Conservation (phyloP, 345 rosid species). For the Camelina sativa region DNA sequence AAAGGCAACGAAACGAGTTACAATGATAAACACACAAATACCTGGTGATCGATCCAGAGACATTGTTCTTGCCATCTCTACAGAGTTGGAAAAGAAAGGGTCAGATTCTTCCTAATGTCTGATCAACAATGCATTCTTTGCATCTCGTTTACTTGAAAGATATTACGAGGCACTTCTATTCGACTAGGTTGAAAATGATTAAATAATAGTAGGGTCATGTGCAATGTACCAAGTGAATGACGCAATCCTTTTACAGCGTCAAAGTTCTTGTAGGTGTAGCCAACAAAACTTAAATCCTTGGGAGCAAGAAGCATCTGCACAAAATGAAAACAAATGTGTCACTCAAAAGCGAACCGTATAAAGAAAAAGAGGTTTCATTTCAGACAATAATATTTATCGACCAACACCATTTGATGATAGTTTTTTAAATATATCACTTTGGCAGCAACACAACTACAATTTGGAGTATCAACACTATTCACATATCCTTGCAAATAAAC, state of each 20-base stretch:
- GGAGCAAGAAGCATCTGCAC: constrained; percentile 79
- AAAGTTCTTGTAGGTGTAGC: constrained; percentile 95
- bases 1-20: not conserved
- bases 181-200: constrained; percentile 26
- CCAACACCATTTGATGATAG: constrained; percentile 18
- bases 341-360: constrained; percentile 12
- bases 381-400: not conserved
- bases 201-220: constrained; percentile 8
- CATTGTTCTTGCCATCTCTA: constrained; percentile 48
- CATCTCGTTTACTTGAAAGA: constrained; percentile 14
- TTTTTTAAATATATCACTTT: constrained; percentile 18
- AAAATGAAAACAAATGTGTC: constrained; percentile 27
- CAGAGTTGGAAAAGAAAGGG: constrained; percentile 31
- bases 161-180: too few relatives aligned
- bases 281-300: constrained; percentile 93
- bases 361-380: not conserved
- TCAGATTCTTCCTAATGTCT: constrained; percentile 34
- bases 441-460: constrained; percentile 4
- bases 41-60: constrained; percentile 47
- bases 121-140: constrained; percentile 1
- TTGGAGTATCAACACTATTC: constrained; percentile 9
- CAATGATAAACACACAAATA: not conserved
- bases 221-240: constrained; percentile 63
- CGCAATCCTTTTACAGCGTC: constrained; percentile 86
- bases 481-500: constrained; percentile 21